Percentiles rank a stretch among this genome's conserved stretches.
Evolutionary conservation across 1,284 basidiomycete species (phyloP).

Genomic region (Veloboletus limbatus): DNA sequence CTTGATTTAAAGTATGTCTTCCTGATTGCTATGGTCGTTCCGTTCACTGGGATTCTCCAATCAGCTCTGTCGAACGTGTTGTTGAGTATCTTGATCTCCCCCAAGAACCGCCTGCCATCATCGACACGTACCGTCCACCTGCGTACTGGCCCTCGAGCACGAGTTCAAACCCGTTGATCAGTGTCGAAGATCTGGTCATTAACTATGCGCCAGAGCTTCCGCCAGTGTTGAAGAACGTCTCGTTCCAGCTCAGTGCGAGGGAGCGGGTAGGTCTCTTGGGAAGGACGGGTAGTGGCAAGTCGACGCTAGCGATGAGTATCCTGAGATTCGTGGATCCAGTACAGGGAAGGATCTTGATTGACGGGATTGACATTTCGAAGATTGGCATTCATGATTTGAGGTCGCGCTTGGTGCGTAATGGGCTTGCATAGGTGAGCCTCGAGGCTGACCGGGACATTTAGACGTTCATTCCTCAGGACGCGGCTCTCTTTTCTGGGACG

Average conservation of each 20-base stretch:
- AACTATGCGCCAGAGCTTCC: constrained; percentile 86
- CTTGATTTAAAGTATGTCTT: constrained; percentile 32
- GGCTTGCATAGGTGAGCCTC: background rate
- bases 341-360: constrained; percentile 76
- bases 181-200: constrained; percentile 72
- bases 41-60: constrained; percentile 61
- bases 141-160: constrained; percentile 87
- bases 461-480: constrained; percentile 85
- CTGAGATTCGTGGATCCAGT: constrained; percentile 87
- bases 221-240: constrained; percentile 74
- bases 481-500: constrained; percentile 83
- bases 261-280: constrained; percentile 75
- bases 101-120: constrained; percentile 75
- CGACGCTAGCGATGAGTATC: constrained; percentile 82
- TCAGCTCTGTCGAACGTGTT: constrained; percentile 81
- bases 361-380: constrained; percentile 85
- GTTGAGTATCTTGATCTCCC: constrained; percentile 88
- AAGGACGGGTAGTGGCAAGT: constrained; percentile 78
- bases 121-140: constrained; percentile 66
- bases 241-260: constrained; percentile 58
- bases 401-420: constrained; percentile 57
- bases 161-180: constrained; percentile 47
- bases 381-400: constrained; percentile 87
- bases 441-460: constrained; percentile 24
- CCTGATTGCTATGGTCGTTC: background rate